Evolutionary conservation across 129 eudicot species (phyloP), one percentile per base, ranked within the genome.

Genomic region (Flaveria bidentis): DNA sequence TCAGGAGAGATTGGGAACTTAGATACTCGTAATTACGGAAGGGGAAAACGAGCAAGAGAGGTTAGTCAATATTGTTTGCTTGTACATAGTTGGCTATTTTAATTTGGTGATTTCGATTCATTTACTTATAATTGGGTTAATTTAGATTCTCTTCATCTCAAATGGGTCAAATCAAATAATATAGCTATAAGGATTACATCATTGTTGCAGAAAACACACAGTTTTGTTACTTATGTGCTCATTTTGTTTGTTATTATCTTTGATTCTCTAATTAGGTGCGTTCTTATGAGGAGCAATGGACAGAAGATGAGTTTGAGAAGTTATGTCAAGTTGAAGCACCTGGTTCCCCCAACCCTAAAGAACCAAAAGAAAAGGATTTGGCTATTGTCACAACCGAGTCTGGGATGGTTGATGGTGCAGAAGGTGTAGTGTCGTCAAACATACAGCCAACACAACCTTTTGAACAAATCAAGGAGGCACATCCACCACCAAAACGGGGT

Each of bases 1-100:
- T 91, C 86, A 86, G 69, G 92, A 17, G 94, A 87, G 30, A 84
- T 87, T 55, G 97, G 97, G 47, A 90, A 88, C 81, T 87, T 85
- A 7, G 99, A 91, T 72, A 86, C 87, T 63, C 97, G 87, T 76
- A 93, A 89, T 17, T 95, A 95, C 82, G 99, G 99, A 84, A 89
- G 99, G 79, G 99, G 99, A 53, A 95, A 95, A 75, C 93, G 99
- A 78, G 92, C 99, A 56, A 84, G 99, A 83, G 99, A 95, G 99
- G 99, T 95, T 73, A 25, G 96, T 78, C 79, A 52, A 42, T 52
- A 23, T 15, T 20, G 51, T 72, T 60, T 55, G 28, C 36, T 36
- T 46, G 33, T 25, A 17, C 67, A 8, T 47, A 17, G 41, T 62
- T 13, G 67, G 6, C 18, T 28, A 25, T 62, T 62, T 62, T 2